A percentile compares a stretch with the other conserved stretches of the same genome.
Conservation (phyloP, 2,329 filamentous ascomycete genomes). For the Claviceps paspali region DNA sequence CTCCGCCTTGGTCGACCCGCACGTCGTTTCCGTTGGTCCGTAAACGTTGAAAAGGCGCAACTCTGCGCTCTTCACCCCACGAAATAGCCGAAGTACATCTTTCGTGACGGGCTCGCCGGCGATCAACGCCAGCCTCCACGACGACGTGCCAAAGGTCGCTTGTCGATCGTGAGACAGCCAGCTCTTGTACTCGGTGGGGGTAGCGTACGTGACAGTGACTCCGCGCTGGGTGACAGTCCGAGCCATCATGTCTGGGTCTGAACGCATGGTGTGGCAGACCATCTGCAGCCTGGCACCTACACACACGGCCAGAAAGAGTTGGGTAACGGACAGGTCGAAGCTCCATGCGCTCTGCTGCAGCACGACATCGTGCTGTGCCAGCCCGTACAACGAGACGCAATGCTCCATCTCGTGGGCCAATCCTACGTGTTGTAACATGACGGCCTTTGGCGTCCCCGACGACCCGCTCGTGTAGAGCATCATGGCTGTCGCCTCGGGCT, state of each 20-base stretch:
- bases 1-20: neutral
- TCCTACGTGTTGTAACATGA: conserved; percentile 17
- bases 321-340: conserved; percentile 26
- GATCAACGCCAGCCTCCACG: conserved; percentile 9
- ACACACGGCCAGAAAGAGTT: conserved; percentile 21
- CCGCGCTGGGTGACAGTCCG: conserved; percentile 19
- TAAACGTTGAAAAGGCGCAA: conserved; percentile 12
- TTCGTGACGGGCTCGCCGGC: conserved; percentile 15
- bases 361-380: conserved; percentile 12
- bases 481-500: conserved; percentile 6
- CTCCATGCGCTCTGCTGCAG: conserved; percentile 24
- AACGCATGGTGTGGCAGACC: conserved; percentile 10
- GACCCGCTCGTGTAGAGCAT: conserved; percentile 20
- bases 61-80: neutral
- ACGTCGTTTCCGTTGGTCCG: conserved; percentile 14
- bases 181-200: conserved; percentile 24
- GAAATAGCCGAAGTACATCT: conserved; percentile 5
- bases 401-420: conserved; percentile 16
- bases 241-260: conserved; percentile 20
- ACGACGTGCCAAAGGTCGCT: conserved; percentile 4
- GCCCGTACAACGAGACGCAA: conserved; percentile 7
- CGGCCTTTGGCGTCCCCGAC: conserved; percentile 25
- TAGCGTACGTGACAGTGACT: conserved; percentile 23
- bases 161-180: conserved; percentile 13
- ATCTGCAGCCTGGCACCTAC: conserved; percentile 23